Evolutionary conservation across 768 basidiomycete species (phyloP).

Genomic region (Chalciporus sphaerocephalus): DNA sequence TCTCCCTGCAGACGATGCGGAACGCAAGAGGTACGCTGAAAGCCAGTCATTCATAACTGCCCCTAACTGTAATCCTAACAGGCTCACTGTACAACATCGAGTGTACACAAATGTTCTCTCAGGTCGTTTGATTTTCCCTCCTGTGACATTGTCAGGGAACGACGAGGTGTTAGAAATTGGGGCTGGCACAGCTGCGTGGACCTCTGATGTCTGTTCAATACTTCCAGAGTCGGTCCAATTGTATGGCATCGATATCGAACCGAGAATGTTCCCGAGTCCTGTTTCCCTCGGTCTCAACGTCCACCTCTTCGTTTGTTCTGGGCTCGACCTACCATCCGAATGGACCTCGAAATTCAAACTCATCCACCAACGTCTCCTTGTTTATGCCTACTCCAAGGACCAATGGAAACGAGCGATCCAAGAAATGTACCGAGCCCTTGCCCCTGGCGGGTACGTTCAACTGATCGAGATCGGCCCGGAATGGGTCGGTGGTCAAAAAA

Average conservation of each 20-base stretch:
- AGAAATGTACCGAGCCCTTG: constrained; percentile 31
- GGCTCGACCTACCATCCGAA: constrained; percentile 26
- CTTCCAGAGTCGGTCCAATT: constrained; percentile 18
- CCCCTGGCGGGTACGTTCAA: constrained; percentile 32
- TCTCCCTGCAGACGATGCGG: constrained; percentile 25
- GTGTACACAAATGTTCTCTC: constrained; percentile 21
- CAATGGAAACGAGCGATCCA: constrained; percentile 26
- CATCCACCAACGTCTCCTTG: constrained; percentile 32
- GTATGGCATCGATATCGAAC: constrained; percentile 26
- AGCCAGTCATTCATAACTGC: too few relatives aligned
- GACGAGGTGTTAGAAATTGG: constrained; percentile 25
- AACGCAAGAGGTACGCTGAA: constrained; percentile 18
- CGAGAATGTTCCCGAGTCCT: constrained; percentile 17
- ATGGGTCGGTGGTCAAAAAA: constrained; percentile 13
- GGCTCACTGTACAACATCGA: constrained; percentile 15
- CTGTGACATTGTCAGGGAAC: constrained; percentile 9
- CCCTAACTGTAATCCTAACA: background rate
- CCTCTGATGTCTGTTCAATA: constrained; percentile 14
- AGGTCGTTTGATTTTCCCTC: constrained; percentile 20
- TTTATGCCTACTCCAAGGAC: constrained; percentile 23
- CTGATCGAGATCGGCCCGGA: constrained; percentile 27
- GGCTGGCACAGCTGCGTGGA: constrained; percentile 23
- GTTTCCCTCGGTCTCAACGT: constrained; percentile 6
- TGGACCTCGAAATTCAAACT: constrained; percentile 31
- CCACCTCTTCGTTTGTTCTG: constrained; percentile 22